Base-by-base conservation (phyloP, 176 grass and related monocot genomes). In the Zea luxurians region DNA sequence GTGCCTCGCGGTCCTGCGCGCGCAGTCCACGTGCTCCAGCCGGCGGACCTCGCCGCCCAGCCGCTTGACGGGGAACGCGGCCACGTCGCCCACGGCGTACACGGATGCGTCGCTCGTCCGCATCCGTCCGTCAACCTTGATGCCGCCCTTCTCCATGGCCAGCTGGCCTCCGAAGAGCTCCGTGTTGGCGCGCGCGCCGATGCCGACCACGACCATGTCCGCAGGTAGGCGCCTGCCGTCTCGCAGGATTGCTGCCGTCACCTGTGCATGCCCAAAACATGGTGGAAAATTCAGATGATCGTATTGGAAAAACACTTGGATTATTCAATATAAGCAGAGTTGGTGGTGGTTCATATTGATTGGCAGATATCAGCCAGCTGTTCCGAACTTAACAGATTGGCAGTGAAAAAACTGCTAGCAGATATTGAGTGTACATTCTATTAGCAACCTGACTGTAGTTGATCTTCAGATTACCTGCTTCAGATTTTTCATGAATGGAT, bases 1-100 rank as follows among this genome's bases (percentile, higher is more conserved):
- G 63, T 92, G 95, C 74, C 86, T 83, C 5, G 91, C 91, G 4
- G 95, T 97, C 60, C 85, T 80, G 46, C 95, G 87, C 2, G 95
- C 95, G 16, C 83, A 94, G 80, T 97, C 91, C 13, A 97, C 95
- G 80, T 97, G 95, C 78, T 97, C 91, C 0, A 94, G 78, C 68
- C 91, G 82, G 41, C 89, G 84, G 61, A 90, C 58, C 4, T 85
- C 80, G 58, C 87, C 85, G 48, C 77, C 74, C 10, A 90, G 36
- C 8, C 92, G 79, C 61, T 80, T 93, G 58, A 97, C 83, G 0
- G 91, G 95, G 78, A 94, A 97, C 8, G 91, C 61, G 13, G 91
- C 89, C 64, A 92, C 95, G 50, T 97, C 95, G 6, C 95, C 95
- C 1, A 94, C 91, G 63, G 91, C 95, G 71, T 88, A 97, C 55